Evolutionary conservation across 805 yeast species (phyloP).

Genomic region (Teunomyces kruisii): DNA sequence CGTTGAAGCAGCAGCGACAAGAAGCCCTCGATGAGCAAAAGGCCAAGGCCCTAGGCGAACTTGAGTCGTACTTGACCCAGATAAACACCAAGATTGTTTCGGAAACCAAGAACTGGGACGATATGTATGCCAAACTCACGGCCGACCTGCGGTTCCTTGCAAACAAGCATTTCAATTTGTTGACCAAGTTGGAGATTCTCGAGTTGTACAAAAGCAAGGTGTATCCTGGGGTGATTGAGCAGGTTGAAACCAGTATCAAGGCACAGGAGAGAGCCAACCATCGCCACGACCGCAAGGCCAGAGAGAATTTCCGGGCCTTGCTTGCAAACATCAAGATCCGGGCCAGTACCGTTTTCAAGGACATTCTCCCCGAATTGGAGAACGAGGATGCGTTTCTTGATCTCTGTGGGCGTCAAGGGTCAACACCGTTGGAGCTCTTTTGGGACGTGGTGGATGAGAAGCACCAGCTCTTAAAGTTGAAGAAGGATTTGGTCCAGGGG

Average conservation of each 20-base stretch:
- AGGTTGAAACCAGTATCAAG: conserved; percentile 20
- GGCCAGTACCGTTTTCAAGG: conserved; percentile 60
- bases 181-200: conserved; percentile 62
- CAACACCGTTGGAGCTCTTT: conserved; percentile 73
- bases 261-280: conserved; percentile 40
- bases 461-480: conserved; percentile 52
- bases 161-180: conserved; percentile 51
- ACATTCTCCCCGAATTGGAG: conserved; percentile 50
- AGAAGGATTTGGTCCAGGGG: conserved; percentile 59
- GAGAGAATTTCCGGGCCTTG: conserved; percentile 56
- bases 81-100: conserved; percentile 28
- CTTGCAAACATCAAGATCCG: conserved; percentile 43
- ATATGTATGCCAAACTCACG: conserved; percentile 32
- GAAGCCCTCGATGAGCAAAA: conserved; percentile 25
- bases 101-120: conserved; percentile 37
- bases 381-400: conserved; percentile 57
- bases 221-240: conserved; percentile 24
- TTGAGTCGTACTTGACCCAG: conserved; percentile 50
- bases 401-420: conserved; percentile 74
- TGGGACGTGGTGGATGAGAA: conserved; percentile 71
- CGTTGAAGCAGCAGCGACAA: conserved; percentile 33
- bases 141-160: conserved; percentile 56
- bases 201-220: conserved; percentile 45
- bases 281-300: conserved; percentile 60
- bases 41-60: conserved; percentile 51